phyloP scores from a whole-genome alignment of 805 yeast genomes.

The Yamadazyma insecticola region DNA sequence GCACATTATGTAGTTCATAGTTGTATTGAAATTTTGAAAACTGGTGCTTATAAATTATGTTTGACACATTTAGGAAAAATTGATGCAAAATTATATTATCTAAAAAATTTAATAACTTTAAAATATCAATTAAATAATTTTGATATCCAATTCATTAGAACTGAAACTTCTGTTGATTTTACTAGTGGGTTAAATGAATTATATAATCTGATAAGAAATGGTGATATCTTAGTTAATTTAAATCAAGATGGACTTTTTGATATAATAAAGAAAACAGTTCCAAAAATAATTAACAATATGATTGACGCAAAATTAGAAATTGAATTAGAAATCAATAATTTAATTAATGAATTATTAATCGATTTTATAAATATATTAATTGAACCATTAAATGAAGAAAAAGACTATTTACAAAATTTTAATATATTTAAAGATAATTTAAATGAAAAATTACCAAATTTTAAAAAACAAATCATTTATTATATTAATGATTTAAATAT shows the following conservation, averaged over 20 bases:
- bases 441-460: slow-evolving; percentile 50
- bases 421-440: slow-evolving; percentile 44
- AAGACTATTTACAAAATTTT: slow-evolving; percentile 1
- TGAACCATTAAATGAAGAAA: slow-evolving; percentile 25
- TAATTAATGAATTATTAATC: slow-evolving; percentile 66
- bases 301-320: slow-evolving; percentile 72
- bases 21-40: slow-evolving; percentile 58
- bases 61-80: slow-evolving; percentile 41
- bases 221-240: slow-evolving; percentile 42
- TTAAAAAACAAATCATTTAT: slow-evolving; percentile 46
- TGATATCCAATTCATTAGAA: slow-evolving; percentile 72
- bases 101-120: slow-evolving; percentile 68
- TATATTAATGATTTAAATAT: slow-evolving; percentile 55
- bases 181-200: slow-evolving; percentile 58
- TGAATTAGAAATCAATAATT: slow-evolving; percentile 64
- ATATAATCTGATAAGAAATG: slow-evolving; percentile 31
- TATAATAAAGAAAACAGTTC: slow-evolving; percentile 64
- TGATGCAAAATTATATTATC: slow-evolving; percentile 62
- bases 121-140: slow-evolving; percentile 66
- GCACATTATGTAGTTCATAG: slow-evolving; percentile 85
- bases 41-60: slow-evolving; percentile 45
- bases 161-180: slow-evolving; percentile 75
- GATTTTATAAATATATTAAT: slow-evolving; percentile 42
- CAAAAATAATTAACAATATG: slow-evolving; percentile 76
- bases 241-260: slow-evolving; percentile 34